phyloP scores from a whole-genome alignment of 2,329 filamentous ascomycete species.

The Sodiomyces alkalinus region DNA sequence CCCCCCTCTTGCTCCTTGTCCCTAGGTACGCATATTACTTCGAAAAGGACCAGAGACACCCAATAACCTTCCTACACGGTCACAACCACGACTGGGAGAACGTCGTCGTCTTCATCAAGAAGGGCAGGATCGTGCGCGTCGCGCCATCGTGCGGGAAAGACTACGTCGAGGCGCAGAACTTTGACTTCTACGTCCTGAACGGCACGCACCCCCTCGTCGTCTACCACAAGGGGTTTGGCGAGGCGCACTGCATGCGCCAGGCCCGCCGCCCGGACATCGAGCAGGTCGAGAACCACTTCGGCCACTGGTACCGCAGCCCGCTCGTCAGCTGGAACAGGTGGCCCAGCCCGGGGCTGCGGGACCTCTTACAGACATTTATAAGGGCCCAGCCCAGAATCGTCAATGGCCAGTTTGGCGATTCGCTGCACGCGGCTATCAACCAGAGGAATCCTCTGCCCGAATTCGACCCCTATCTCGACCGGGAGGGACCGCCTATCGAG shows the following conservation, averaged over 20 bases:
- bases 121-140: constrained; percentile 11
- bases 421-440: constrained; percentile 11
- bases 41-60: constrained; percentile 23
- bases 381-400: constrained; percentile 16
- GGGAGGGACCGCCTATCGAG: too few species aligned
- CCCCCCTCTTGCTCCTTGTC: too few species aligned
- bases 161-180: constrained; percentile 11
- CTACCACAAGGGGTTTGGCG: constrained; percentile 15
- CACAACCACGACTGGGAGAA: constrained; percentile 26
- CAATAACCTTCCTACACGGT: constrained; percentile 14
- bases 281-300: constrained; percentile 12
- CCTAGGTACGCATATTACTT: constrained; percentile 28
- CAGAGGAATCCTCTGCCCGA: constrained; percentile 12
- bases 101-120: constrained; percentile 15
- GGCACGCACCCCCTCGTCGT: constrained; percentile 11
- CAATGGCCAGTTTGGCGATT: constrained; percentile 12
- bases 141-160: constrained; percentile 14
- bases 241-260: constrained; percentile 16
- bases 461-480: constrained; percentile 13
- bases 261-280: constrained; percentile 12
- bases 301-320: constrained; percentile 11
- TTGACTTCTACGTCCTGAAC: constrained; percentile 7
- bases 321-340: constrained; percentile 15
- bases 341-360: constrained; percentile 10
- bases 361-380: constrained; percentile 12